Evolutionary conservation across 2,329 filamentous ascomycete species (phyloP), one percentile per base, ranked within the genome.

Genomic region (Venturia oleaginea): DNA sequence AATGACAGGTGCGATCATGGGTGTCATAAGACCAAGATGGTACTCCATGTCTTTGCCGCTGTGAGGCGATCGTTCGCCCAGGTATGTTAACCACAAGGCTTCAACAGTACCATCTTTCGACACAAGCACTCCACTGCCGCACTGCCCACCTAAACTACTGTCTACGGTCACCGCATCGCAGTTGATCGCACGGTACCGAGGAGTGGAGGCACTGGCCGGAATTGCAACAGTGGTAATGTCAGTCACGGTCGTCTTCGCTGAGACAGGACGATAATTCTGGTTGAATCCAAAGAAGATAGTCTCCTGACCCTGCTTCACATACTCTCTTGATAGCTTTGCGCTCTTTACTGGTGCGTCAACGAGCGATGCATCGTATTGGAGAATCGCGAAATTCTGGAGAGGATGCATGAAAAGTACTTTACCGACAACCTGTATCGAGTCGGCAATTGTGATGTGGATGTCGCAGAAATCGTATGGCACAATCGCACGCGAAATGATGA

Each of bases 201-300:
- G 94, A 7, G 94, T 93, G 1, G 91, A 86, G 0, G 90, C 88
- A 76, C 96, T 97, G 32, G 94, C 92, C 0, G 94, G 95, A 67
- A 99, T 97, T 0, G 92, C 91, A 3, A 97, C 94, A 2, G 94
- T 94, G 13, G 93, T 97, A 71, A 99, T 95, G 74, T 99, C 94
- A 0, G 95, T 99, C 17, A 99, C 92, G 0, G 89, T 91, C 0
- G 94, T 97, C 70, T 96, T 92, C 5, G 92, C 90, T 69, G 97
- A 91, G 4, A 97, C 93, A 48, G 97, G 91, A 42, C 93, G 86
- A 67, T 93, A 88, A 68, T 97, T 97, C 69, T 95, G 88, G 73
- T 99, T 99, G 79, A 96, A 95, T n/a, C 94, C 95, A 67, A 99
- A 89, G 76, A 99, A 99, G 69, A 96, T 92, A 0, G 92, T 97